phyloP scores from a whole-genome alignment of 306 rosid species.

The Trichosanthes truncata region DNA sequence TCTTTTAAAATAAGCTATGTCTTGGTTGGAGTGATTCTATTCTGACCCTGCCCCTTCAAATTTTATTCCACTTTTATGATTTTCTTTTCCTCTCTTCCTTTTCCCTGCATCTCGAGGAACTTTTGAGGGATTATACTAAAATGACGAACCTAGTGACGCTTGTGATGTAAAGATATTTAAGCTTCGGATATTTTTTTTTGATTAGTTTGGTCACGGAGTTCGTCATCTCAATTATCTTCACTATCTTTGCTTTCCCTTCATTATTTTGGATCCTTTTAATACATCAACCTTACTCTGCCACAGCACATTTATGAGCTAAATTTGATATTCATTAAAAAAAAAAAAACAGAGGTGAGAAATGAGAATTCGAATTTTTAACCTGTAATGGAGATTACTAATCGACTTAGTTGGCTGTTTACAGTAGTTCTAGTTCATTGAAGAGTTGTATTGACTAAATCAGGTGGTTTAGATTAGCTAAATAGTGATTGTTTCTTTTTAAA shows the following conservation, averaged over 20 bases:
- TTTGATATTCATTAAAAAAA: not conserved
- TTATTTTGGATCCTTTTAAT: not conserved
- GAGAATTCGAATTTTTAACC: not conserved
- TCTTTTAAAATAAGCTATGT: conserved; percentile 23
- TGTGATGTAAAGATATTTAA: conserved; percentile 2
- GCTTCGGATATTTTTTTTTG: not conserved
- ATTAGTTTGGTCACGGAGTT: conserved; percentile 3
- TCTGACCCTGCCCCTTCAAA: not conserved
- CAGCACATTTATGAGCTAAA: conserved; percentile 10
- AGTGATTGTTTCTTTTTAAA: not conserved
- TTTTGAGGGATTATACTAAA: not conserved
- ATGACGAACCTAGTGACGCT: conserved; percentile 19
- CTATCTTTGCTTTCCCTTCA: not conserved
- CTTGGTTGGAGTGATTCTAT: conserved; percentile 42
- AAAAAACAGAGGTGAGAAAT: too few species aligned
- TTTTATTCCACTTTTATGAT: conserved; percentile 1
- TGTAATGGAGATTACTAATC: not conserved
- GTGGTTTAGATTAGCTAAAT: conserved; percentile 8
- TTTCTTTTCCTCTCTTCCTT: conserved; percentile 10
- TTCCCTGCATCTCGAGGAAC: conserved; percentile 57
- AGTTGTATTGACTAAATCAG: conserved; percentile 19
- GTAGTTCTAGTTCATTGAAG: not conserved
- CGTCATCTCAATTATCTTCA: not conserved
- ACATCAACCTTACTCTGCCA: conserved; percentile 3
- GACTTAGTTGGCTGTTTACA: not conserved